phyloP scores from a whole-genome alignment of 768 basidiomycete genomes.

The Chalciporus pseudorubinellus region DNA sequence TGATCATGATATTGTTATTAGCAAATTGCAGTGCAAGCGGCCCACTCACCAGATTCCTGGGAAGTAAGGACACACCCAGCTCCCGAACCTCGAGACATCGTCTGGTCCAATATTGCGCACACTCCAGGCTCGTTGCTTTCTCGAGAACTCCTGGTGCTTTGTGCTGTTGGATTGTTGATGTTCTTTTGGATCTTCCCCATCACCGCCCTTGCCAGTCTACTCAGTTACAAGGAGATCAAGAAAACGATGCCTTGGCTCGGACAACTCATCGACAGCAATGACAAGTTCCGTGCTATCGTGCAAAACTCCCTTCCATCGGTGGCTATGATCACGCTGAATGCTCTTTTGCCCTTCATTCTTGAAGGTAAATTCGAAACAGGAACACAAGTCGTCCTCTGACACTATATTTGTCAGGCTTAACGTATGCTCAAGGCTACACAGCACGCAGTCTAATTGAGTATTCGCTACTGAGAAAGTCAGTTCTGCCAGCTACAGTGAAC shows the following conservation, averaged over 20 bases:
- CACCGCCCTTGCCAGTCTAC: conserved; percentile 76
- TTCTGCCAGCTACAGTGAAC: conserved; percentile 1
- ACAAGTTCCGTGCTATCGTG: conserved; percentile 78
- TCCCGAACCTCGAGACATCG: conserved; percentile 92
- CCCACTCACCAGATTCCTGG: conserved; percentile 67
- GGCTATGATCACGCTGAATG: conserved; percentile 89
- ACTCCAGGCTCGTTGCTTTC: conserved; percentile 54
- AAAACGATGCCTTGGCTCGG: conserved; percentile 87
- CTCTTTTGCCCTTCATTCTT: conserved; percentile 80
- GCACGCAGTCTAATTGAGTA: conserved; percentile 94
- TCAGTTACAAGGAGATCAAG: conserved; percentile 94
- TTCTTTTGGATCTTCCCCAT: conserved; percentile 95
- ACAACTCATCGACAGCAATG: conserved; percentile 76
- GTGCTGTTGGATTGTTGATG: conserved; percentile 67
- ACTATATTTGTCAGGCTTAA: conserved; percentile 47
- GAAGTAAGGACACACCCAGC: conserved; percentile 71
- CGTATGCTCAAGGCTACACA: conserved; percentile 86
- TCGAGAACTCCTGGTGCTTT: conserved; percentile 71
- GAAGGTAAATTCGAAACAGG: conserved; percentile 54
- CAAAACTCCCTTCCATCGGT: conserved; percentile 93
- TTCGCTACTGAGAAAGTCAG: conserved; percentile 86
- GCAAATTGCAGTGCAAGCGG: conserved; percentile 89
- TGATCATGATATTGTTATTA: conserved; percentile 24
- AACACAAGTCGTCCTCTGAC: neutral
- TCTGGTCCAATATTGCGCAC: conserved; percentile 88